These are phyloP conservation scores for Acacia melanoxylon DNA, from an alignment of 306 rosid genomes.

Conservation along the genomic window DNA sequence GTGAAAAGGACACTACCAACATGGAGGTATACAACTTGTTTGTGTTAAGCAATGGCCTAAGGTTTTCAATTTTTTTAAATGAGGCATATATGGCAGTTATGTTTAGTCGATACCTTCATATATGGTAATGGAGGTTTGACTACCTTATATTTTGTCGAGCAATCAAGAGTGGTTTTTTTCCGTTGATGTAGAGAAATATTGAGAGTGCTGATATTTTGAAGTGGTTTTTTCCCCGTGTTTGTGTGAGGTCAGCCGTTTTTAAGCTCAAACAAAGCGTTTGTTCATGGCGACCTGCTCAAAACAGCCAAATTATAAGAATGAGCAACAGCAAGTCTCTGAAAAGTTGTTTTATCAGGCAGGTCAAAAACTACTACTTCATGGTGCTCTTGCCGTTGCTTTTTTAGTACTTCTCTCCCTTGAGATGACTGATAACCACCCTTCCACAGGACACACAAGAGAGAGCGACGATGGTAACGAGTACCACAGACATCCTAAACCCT, in stretches of 20 bases:
- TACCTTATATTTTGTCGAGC: slow-evolving; percentile 58
- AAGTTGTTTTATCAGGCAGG: slow-evolving; percentile 61
- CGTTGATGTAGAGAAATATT: slow-evolving; percentile 48
- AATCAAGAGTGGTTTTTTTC: slow-evolving; percentile 61
- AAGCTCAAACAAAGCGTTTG: slow-evolving; percentile 32
- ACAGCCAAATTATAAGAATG: slow-evolving; percentile 72
- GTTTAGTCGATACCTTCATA: slow-evolving; percentile 61
- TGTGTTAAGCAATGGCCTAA: slow-evolving; percentile 71
- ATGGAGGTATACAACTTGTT: slow-evolving; percentile 93
- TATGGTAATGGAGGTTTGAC: slow-evolving; percentile 58
- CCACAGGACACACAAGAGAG: slow-evolving; percentile 23
- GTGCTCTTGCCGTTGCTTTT: slow-evolving; percentile 54
- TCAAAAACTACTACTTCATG: slow-evolving; percentile 65
- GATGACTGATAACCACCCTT: too few relatives aligned
- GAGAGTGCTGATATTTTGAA: slow-evolving; percentile 64
- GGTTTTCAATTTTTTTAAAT: slow-evolving; percentile 75
- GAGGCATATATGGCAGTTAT: slow-evolving; percentile 65
- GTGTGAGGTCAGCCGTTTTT: slow-evolving; percentile 32
- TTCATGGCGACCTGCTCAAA: slow-evolving; percentile 47
- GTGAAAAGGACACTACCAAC: slow-evolving; percentile 60
- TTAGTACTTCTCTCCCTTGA: slow-evolving; percentile 61
- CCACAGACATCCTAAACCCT: too few relatives aligned
- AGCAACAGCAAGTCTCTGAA: slow-evolving; percentile 60
- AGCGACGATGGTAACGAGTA: too few relatives aligned
- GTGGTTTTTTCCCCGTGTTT: not conserved